Percentiles rank a stretch among this genome's conserved stretches.
These are phyloP conservation scores for Saccharomycopsis guyanensis DNA, from an alignment of 805 yeast genomes.

Conservation along the genomic window DNA sequence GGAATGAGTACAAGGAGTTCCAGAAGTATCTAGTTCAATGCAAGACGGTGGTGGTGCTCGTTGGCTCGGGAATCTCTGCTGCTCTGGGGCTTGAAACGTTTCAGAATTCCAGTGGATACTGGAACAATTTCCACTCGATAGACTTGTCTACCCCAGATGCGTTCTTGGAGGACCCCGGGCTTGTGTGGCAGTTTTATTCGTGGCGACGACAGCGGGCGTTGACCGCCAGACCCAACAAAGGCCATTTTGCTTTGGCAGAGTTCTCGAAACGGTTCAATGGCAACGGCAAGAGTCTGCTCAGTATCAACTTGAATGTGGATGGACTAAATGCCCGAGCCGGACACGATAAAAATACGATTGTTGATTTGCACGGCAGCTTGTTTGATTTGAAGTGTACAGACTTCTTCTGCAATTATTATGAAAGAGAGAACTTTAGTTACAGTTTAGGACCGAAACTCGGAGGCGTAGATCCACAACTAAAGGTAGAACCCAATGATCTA, in stretches of 20 bases:
- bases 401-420: slow-evolving; percentile 60
- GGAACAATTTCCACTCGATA: slow-evolving; percentile 71
- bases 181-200: slow-evolving; percentile 87
- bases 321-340: slow-evolving; percentile 62
- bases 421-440: slow-evolving; percentile 34
- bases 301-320: slow-evolving; percentile 81
- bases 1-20: too few relatives aligned
- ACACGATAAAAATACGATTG: slow-evolving; percentile 43
- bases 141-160: slow-evolving; percentile 93
- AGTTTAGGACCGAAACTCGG: slow-evolving; percentile 35
- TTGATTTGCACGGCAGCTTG: slow-evolving; percentile 75
- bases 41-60: slow-evolving; percentile 49
- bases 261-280: slow-evolving; percentile 36
- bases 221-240: slow-evolving; percentile 61
- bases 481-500: too few relatives aligned
- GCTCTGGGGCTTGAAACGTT: slow-evolving; percentile 72
- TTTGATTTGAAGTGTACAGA: slow-evolving; percentile 70
- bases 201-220: slow-evolving; percentile 60
- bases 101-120: slow-evolving; percentile 63
- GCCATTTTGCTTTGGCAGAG: slow-evolving; percentile 63
- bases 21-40: slow-evolving; percentile 42
- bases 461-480: too few relatives aligned
- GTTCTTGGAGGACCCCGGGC: slow-evolving; percentile 70
- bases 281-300: slow-evolving; percentile 32
- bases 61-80: slow-evolving; percentile 80